These are phyloP conservation scores for Nephelium lappaceum DNA, from an alignment of 345 rosid species.

Conservation along the genomic window DNA sequence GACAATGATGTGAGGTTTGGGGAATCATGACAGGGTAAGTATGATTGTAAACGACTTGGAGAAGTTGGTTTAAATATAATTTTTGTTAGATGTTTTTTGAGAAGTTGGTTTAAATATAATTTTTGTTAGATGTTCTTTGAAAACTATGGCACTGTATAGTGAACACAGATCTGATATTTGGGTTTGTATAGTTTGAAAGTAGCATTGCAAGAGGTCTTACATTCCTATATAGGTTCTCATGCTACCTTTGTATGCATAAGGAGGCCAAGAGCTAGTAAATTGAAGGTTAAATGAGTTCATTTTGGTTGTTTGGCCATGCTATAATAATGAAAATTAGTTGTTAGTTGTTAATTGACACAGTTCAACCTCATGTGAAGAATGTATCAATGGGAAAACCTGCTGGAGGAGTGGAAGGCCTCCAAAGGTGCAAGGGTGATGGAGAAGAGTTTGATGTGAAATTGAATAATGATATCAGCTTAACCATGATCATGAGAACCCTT, in stretches of 20 bases:
- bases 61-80: neutral
- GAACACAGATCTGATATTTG: neutral
- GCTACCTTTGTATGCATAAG: too few species aligned
- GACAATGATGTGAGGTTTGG: neutral
- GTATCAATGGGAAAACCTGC: neutral
- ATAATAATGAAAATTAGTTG: neutral
- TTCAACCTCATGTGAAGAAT: neutral
- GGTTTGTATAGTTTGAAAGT: neutral
- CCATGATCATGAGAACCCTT: neutral
- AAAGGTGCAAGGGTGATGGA: neutral
- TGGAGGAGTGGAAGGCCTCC: neutral
- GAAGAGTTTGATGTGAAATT: neutral
- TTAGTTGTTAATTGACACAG: neutral
- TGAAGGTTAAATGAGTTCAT: neutral
- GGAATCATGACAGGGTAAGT: neutral
- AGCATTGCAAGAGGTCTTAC: neutral
- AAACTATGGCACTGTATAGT: neutral
- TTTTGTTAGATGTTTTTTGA: neutral
- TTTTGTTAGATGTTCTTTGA: neutral
- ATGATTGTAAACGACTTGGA: neutral
- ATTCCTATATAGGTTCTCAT: neutral
- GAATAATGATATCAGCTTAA: neutral
- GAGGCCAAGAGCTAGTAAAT: too few species aligned
- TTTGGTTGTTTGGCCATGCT: neutral
- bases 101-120: neutral